Evolutionary conservation across 176 grass and related monocot genomes (phyloP), one percentile per base, ranked within the genome.

Genomic region (bread wheat (Triticum aestivum)): DNA sequence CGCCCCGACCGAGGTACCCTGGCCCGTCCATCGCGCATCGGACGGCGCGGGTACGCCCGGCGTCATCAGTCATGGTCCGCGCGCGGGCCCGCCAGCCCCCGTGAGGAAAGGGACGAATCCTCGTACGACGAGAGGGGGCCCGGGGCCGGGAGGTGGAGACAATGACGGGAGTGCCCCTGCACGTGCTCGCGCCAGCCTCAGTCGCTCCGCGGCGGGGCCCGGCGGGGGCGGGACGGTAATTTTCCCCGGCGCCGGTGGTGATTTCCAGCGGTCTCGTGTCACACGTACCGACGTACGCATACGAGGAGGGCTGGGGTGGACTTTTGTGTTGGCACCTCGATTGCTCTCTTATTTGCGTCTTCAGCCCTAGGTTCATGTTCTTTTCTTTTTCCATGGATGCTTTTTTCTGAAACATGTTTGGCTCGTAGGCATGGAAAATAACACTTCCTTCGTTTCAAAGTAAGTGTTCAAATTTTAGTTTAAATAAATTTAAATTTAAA

Each of bases 101-200:
- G 82, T 79, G 84, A 70, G 82, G 86, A 91, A 93, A 89, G 88
- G 78, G 24, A 65, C 70, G 90, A 91, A 88, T 92, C 90, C 93
- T 95, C 86, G 90, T 95, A 95, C 93, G 75, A 78, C 77, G 75
- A 61, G 73, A 83, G 24, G 56, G 56, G 56, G 15, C 54, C 54
- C 54, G 6, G 29, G 51, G 51, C 12, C 2, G 6, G 14, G 11
- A 3, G 35, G 4, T 38, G 37, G 37, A 38, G 37, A 4, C 56
- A 89, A 79, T 75, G 69, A 85, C 84, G 1, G 0, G 21, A 21
- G 1, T 88, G 1, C 64, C 86, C 79, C 42, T 79, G 12, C 76
- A 83, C 69, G 75, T 78, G 83, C 18, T 26, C 41, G 3, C 33
- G 49, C 12, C 81, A 8, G 49, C n/a, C 21, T 71, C 20, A 5